These are phyloP conservation scores for Ensete ventricosum DNA, from an alignment of 176 grass and related monocot species.

Conservation along the genomic window DNA sequence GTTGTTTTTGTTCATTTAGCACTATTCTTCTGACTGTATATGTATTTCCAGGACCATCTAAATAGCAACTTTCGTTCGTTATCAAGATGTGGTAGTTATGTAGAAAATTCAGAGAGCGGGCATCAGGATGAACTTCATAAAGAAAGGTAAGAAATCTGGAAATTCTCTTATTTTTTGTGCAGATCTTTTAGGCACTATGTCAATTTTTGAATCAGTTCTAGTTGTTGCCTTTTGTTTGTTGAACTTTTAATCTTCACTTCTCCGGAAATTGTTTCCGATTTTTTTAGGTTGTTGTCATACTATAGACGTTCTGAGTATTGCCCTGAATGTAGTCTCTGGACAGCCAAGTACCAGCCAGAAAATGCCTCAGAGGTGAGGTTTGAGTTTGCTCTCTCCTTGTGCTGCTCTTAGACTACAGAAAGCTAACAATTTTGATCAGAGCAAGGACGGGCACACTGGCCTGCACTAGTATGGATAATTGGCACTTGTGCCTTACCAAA, in stretches of 20 bases:
- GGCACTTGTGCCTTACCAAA: neutral
- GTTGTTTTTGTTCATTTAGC: constrained; percentile 19
- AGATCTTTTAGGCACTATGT: neutral
- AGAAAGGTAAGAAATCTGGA: constrained; percentile 25
- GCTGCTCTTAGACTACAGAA: neutral
- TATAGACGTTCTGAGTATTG: constrained; percentile 33
- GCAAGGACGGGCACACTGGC: neutral
- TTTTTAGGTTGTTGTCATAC: neutral
- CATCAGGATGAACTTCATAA: constrained; percentile 26
- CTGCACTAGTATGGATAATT: neutral
- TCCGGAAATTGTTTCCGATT: constrained; percentile 6
- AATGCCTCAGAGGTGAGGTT: constrained; percentile 63
- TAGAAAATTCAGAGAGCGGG: constrained; percentile 23
- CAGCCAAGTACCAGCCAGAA: constrained; percentile 77
- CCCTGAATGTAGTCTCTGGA: constrained; percentile 54
- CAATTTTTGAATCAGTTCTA: neutral
- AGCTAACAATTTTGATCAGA: neutral
- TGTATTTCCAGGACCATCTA: constrained; percentile 34
- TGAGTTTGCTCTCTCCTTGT: neutral
- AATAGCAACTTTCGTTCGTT: constrained; percentile 20
- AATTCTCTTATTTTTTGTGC: neutral
- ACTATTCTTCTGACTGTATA: constrained; percentile 20
- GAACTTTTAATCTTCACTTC: neutral
- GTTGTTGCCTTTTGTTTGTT: neutral
- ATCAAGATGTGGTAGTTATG: constrained; percentile 17